phyloP scores from a whole-genome alignment of 805 yeast species.

The Cyberlindnera japonica region DNA sequence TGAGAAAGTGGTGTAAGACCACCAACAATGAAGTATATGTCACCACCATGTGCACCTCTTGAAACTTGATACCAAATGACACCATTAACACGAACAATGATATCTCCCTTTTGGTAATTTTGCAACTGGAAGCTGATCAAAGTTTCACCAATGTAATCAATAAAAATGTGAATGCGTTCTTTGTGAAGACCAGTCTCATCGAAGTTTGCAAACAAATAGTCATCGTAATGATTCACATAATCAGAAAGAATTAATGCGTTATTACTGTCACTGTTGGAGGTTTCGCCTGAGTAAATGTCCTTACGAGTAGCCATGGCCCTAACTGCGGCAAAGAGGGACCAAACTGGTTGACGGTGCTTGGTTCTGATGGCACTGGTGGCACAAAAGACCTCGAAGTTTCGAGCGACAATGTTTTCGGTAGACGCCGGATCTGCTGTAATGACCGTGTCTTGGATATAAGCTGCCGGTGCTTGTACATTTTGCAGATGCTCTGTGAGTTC shows the following conservation, averaged over 20 bases:
- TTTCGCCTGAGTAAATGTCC: slow-evolving; percentile 42
- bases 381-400: slow-evolving; percentile 26
- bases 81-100: slow-evolving; percentile 55
- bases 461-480: slow-evolving; percentile 16
- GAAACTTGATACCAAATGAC: slow-evolving; percentile 66
- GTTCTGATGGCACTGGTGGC: slow-evolving; percentile 17
- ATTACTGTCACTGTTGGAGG: slow-evolving; percentile 16
- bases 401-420: slow-evolving; percentile 24
- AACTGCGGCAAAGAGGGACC: slow-evolving; percentile 50
- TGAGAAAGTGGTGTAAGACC: slow-evolving; percentile 64
- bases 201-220: slow-evolving; percentile 30
- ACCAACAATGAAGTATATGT: slow-evolving; percentile 53
- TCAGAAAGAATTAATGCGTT: slow-evolving; percentile 24
- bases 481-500: neutral
- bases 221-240: slow-evolving; percentile 24
- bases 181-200: slow-evolving; percentile 28
- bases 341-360: slow-evolving; percentile 42
- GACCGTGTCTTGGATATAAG: slow-evolving; percentile 13
- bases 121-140: slow-evolving; percentile 48
- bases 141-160: slow-evolving; percentile 50
- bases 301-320: slow-evolving; percentile 45
- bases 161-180: slow-evolving; percentile 34
- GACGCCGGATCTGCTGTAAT: slow-evolving; percentile 11
- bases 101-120: slow-evolving; percentile 39
- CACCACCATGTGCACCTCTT: slow-evolving; percentile 43